Conservation (phyloP, 73 alveolate species). For the Paramecium octaurelia region DNA sequence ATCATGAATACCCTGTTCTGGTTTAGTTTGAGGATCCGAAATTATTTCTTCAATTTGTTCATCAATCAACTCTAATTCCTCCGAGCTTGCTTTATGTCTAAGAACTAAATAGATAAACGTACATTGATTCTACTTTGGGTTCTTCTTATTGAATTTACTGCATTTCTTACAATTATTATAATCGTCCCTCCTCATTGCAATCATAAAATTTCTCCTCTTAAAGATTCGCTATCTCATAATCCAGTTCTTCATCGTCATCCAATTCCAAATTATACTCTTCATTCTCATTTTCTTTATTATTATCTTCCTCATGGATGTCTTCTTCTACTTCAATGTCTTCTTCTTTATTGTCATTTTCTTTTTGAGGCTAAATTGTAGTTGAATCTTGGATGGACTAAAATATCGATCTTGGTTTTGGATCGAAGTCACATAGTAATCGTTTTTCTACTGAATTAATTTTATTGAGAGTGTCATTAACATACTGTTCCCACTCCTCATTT, state of each 20-base stretch:
- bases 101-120: neutral
- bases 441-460: neutral
- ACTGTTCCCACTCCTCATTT: neutral
- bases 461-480: neutral
- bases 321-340: neutral
- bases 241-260: neutral
- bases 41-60: neutral
- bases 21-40: neutral
- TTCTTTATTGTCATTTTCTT: neutral
- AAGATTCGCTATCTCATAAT: too few species aligned
- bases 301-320: neutral
- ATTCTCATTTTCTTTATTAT: slow-evolving; percentile 4
- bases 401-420: neutral
- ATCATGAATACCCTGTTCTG: neutral
- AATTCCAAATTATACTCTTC: neutral
- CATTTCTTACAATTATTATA: neutral
- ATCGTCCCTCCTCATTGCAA: slow-evolving; percentile 7
- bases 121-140: neutral
- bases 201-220: neutral
- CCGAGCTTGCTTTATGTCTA: neutral
- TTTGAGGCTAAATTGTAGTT: neutral
- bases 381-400: neutral
- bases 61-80: neutral
- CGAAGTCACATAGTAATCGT: neutral
- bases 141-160: neutral